phyloP scores from a whole-genome alignment of 495 filamentous ascomycete species.

The Penicillium paxilli region DNA sequence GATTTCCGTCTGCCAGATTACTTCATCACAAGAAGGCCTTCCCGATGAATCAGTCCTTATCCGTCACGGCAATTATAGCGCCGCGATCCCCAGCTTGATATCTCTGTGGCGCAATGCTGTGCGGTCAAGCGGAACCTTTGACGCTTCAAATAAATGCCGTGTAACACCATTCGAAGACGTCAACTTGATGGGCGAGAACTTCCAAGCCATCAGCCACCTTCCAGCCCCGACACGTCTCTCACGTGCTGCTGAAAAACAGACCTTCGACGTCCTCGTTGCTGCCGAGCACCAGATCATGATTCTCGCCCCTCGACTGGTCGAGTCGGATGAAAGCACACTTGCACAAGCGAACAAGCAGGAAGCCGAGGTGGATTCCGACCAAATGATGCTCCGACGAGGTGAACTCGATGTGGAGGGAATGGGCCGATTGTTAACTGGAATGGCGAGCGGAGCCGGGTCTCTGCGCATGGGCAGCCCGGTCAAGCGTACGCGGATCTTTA shows the following conservation, averaged over 20 bases:
- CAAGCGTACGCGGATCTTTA: constrained; percentile 44
- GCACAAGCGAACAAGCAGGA: constrained; percentile 18
- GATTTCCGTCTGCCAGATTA: constrained; percentile 57
- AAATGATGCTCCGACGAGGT: constrained; percentile 43
- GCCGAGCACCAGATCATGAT: constrained; percentile 65
- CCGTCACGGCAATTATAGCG: constrained; percentile 63
- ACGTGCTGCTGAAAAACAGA: constrained; percentile 41
- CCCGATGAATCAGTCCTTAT: constrained; percentile 66
- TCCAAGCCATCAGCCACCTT: constrained; percentile 59
- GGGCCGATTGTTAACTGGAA: constrained; percentile 49
- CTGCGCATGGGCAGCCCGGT: constrained; percentile 40
- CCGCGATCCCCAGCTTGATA: constrained; percentile 63
- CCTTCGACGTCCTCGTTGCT: constrained; percentile 60
- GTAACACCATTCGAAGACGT: constrained; percentile 50
- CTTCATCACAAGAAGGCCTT: constrained; percentile 45
- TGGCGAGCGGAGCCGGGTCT: constrained; percentile 36
- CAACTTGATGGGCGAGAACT: constrained; percentile 64
- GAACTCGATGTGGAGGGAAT: constrained; percentile 55
- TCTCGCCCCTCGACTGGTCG: constrained; percentile 44
- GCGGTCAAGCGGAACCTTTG: constrained; percentile 58
- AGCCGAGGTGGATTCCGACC: constrained; percentile 34
- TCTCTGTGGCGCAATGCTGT: constrained; percentile 67
- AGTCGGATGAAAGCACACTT: constrained; percentile 21
- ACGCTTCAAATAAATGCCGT: constrained; percentile 46
- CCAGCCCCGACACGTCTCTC: constrained; percentile 34